Conservation (phyloP, 495 filamentous ascomycete genomes). For the Aspergillus cavernicola region DNA sequence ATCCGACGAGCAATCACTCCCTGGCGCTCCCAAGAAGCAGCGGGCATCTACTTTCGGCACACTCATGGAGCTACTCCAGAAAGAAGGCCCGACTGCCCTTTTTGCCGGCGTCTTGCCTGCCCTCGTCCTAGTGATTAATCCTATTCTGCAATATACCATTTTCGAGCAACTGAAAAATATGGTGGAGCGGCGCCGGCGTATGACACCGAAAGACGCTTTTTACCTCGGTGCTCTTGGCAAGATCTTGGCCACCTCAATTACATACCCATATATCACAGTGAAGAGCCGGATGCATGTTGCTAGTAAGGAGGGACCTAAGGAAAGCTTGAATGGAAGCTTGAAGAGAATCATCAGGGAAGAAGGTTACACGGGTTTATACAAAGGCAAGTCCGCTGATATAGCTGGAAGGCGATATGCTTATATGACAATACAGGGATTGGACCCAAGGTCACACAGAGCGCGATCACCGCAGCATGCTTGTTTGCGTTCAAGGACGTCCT, state of each 20-base stretch:
- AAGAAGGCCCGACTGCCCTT: constrained; percentile 78
- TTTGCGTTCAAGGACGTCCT: constrained; percentile 97
- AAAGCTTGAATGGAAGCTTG: constrained; percentile 70
- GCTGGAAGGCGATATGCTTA: constrained; percentile 12
- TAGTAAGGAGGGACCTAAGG: constrained; percentile 58
- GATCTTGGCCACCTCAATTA: constrained; percentile 86
- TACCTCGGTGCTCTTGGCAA: constrained; percentile 91
- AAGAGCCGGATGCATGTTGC: constrained; percentile 97
- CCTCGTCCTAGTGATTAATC: constrained; percentile 91
- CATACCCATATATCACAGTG: constrained; percentile 97
- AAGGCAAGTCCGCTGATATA: constrained; percentile 52
- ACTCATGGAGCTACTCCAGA: constrained; percentile 65
- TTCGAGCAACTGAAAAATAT: constrained; percentile 94
- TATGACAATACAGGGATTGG: constrained; percentile 63
- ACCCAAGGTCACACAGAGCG: constrained; percentile 93
- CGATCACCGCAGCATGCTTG: constrained; percentile 91
- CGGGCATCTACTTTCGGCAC: constrained; percentile 74
- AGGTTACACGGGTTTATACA: constrained; percentile 85
- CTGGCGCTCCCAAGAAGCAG: constrained; percentile 44
- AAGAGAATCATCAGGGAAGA: constrained; percentile 79
- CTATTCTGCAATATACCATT: constrained; percentile 96
- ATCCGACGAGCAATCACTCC: constrained; percentile 49
- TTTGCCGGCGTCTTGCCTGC: constrained; percentile 93
- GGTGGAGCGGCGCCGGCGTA: constrained; percentile 59
- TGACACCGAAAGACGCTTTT: constrained; percentile 85